Base-by-base conservation (phyloP, 2,329 filamentous ascomycete genomes). In the Hypoxylon rubiginosum region DNA sequence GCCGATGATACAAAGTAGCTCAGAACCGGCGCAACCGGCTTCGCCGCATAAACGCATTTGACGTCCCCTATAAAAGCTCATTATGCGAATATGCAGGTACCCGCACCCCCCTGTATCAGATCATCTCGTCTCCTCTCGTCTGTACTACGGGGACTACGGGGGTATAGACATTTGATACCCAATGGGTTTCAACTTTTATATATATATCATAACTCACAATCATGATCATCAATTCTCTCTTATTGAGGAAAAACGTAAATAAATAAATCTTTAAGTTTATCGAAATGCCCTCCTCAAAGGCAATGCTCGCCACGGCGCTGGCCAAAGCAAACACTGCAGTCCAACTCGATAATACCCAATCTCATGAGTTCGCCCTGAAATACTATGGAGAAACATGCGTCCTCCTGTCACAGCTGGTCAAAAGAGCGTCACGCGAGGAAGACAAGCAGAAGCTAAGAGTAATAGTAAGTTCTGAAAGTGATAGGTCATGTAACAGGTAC, bases 291-390 rank as follows among this genome's bases (percentile, higher is more conserved):
- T 66, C 70, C 17, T 72, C 69, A 49, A 75, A 75, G 62, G 72
- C 73, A 39, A 73, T 71, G 58, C 52, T 75, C 15, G 73, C 72
- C 3, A 67, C 67, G 46, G 73, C 73, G 2, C 55, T 75, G 46
- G 72, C 72, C 8, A 75, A 73, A 64, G 73, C 72, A 11, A 72
- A 70, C 51, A 75, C 73, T 2, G 73, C 73, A 3, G 73, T 75
- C 34, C 73, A 75, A 61, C 73, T 75, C 62, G 73, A 75, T 49
- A 73, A 73, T 36, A 72, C 73, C 21, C 65, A 74, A 24, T 74
- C 73, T 36, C 58, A 75, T 32, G 58, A 58, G 19, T 72, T 73
- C n/a, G 73, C 73, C 24, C 70, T 63, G 13, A 68, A 70, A 59
- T 75, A 75, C 54, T 75, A 75, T 32, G 19, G 61, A 49, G 72